These are phyloP conservation scores for Aureobasidium sp. DNA, from an alignment of 2,329 filamentous ascomycete species.

Conservation along the genomic window DNA sequence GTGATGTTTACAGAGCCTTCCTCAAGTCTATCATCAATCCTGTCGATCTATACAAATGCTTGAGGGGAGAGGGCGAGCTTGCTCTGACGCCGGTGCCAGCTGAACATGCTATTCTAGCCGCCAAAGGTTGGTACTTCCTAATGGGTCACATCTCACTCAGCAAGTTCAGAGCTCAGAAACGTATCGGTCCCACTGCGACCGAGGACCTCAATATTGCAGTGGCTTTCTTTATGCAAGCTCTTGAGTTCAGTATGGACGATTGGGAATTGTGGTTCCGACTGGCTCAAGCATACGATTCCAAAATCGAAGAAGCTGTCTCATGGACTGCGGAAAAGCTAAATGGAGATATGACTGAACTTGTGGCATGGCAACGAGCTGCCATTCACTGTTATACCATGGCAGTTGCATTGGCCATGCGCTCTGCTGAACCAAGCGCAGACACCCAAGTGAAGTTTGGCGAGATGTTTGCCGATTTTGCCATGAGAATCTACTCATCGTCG, in stretches of 20 bases:
- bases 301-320: constrained; percentile 86
- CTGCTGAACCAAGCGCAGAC: constrained; percentile 59
- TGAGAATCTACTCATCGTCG: constrained; percentile 73
- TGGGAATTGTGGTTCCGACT: constrained; percentile 95
- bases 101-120: constrained; percentile 75
- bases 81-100: constrained; percentile 67
- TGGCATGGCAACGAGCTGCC: constrained; percentile 79
- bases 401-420: constrained; percentile 65
- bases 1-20: constrained; percentile 82
- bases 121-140: constrained; percentile 92
- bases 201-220: constrained; percentile 87
- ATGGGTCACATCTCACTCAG: constrained; percentile 89
- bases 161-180: constrained; percentile 84
- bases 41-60: constrained; percentile 79
- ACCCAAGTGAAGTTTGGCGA: constrained; percentile 66
- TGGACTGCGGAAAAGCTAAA: constrained; percentile 96
- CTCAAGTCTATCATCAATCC: constrained; percentile 89
- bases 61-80: constrained; percentile 81
- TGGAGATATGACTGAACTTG: constrained; percentile 78
- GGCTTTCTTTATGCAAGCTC: constrained; percentile 80
- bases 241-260: constrained; percentile 82
- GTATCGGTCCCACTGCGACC: constrained; percentile 76
- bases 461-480: constrained; percentile 74
- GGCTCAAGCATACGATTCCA: constrained; percentile 88
- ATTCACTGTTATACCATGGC: constrained; percentile 85